Evolutionary conservation across 805 yeast species (phyloP).

Genomic region (Yarrowia sp.): DNA sequence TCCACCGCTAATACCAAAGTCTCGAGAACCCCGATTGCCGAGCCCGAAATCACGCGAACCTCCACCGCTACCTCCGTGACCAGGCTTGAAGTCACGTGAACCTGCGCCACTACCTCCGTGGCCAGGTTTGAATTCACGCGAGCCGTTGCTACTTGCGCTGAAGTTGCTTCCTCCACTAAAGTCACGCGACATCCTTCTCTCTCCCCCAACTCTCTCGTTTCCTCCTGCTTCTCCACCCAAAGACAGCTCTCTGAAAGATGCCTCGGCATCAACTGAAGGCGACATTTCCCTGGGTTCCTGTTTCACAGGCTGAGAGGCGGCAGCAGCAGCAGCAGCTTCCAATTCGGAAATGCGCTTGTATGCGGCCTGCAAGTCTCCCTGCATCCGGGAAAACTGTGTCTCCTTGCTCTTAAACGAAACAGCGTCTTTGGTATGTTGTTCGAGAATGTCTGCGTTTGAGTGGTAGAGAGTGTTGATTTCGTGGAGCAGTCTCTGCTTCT

Average conservation of each 20-base stretch:
- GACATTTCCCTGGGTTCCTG: conserved; percentile 12
- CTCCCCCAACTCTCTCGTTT: background rate
- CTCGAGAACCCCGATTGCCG: background rate
- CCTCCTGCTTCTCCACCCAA: background rate
- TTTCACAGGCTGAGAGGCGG: background rate
- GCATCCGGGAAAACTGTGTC: conserved; percentile 58
- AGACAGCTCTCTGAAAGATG: background rate
- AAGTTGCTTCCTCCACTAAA: background rate
- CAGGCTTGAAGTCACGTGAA: background rate
- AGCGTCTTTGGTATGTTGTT: conserved; percentile 50
- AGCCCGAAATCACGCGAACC: background rate
- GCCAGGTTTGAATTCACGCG: background rate
- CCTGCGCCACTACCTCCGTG: background rate
- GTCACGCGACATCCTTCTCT: background rate
- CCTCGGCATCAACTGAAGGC: conserved; percentile 7
- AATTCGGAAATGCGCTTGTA: conserved; percentile 51
- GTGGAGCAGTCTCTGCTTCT: conserved; percentile 37
- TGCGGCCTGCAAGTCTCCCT: conserved; percentile 59
- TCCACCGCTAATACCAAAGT: background rate
- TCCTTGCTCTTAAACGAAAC: conserved; percentile 63
- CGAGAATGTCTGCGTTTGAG: conserved; percentile 41
- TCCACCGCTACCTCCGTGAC: background rate
- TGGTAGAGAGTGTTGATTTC: conserved; percentile 40
- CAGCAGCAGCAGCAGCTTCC: background rate
- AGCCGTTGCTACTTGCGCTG: background rate